Evolutionary conservation across 2,329 filamentous ascomycete species (phyloP).

Genomic region (Phyllosticta capitalensis): DNA sequence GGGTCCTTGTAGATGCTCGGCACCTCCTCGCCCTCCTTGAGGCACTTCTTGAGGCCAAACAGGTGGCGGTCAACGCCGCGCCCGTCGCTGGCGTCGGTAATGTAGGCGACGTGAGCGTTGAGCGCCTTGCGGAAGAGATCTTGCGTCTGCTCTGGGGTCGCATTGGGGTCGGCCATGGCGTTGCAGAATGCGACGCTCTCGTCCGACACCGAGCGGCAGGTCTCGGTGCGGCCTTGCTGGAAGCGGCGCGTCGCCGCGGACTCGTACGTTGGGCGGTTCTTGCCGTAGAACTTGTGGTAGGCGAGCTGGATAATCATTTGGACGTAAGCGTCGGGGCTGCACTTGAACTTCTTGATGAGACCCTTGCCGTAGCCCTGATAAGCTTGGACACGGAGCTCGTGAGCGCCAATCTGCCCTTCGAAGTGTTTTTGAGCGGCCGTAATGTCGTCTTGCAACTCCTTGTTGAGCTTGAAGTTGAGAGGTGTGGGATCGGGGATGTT

Average conservation of each 20-base stretch:
- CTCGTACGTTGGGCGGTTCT: slow-evolving; percentile 95
- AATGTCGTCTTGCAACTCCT: slow-evolving; percentile 67
- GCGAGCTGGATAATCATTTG: slow-evolving; percentile 98
- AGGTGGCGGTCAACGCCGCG: slow-evolving; percentile 93
- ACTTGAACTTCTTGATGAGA: slow-evolving; percentile 98
- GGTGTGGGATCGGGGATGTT: slow-evolving; percentile 71
- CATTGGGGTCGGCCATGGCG: slow-evolving; percentile 64
- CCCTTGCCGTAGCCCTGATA: slow-evolving; percentile 98
- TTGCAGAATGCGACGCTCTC: slow-evolving; percentile 85
- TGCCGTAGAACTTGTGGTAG: slow-evolving; percentile 98
- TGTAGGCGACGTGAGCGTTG: slow-evolving; percentile 80
- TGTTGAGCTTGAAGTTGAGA: slow-evolving; percentile 68
- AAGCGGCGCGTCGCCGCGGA: slow-evolving; percentile 90
- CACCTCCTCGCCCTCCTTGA: slow-evolving; percentile 69
- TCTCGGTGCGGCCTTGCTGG: slow-evolving; percentile 93
- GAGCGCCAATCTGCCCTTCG: slow-evolving; percentile 66
- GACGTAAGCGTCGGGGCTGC: slow-evolving; percentile 92
- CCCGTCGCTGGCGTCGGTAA: slow-evolving; percentile 77
- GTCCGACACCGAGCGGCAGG: slow-evolving; percentile 84
- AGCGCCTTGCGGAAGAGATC: slow-evolving; percentile 75
- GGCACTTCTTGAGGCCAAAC: slow-evolving; percentile 90
- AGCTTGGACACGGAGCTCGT: slow-evolving; percentile 86
- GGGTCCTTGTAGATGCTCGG: slow-evolving; percentile 82
- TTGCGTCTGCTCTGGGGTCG: slow-evolving; percentile 55
- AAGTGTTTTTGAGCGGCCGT: slow-evolving; percentile 72